Percentiles rank a stretch among this genome's conserved stretches.
Conservation (phyloP, 805 yeast species). For the Metschnikowia corniflorae region DNA sequence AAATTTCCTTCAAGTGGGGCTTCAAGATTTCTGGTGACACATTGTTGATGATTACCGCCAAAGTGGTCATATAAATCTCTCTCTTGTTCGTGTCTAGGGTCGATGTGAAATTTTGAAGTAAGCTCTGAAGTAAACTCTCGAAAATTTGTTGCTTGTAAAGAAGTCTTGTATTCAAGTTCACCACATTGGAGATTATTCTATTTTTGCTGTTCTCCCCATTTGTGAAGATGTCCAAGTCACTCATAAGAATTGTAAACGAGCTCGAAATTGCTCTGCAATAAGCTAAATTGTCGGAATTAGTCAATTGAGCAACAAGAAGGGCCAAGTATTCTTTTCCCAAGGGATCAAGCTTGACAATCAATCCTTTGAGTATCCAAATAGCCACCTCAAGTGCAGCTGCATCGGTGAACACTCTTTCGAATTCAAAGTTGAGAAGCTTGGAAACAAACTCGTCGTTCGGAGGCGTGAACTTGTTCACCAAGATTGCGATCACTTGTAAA, state of each 20-base stretch:
- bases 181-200: slow-evolving; percentile 40
- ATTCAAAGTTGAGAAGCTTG: slow-evolving; percentile 1
- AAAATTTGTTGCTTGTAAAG: slow-evolving; percentile 82
- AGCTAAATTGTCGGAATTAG: slow-evolving; percentile 26
- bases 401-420: slow-evolving; percentile 6
- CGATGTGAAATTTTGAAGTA: slow-evolving; percentile 45
- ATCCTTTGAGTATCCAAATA: slow-evolving; percentile 72
- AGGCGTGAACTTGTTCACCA: slow-evolving; percentile 44
- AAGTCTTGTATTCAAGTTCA: slow-evolving; percentile 56
- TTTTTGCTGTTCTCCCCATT: slow-evolving; percentile 33
- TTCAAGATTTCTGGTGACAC: slow-evolving; percentile 59
- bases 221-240: slow-evolving; percentile 61
- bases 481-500: slow-evolving; percentile 51
- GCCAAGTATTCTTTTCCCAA: slow-evolving; percentile 24
- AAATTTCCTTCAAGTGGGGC: slow-evolving; percentile 58
- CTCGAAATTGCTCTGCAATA: slow-evolving; percentile 36
- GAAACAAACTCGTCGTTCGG: slow-evolving; percentile 11
- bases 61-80: slow-evolving; percentile 57
- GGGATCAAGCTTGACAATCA: slow-evolving; percentile 54
- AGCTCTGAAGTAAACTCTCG: slow-evolving; percentile 51
- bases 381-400: slow-evolving; percentile 44
- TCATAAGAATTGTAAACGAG: slow-evolving; percentile 59
- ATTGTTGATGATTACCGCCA: slow-evolving; percentile 64
- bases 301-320: slow-evolving; percentile 23
- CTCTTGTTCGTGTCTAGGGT: slow-evolving; percentile 23